Evolutionary conservation across 306 rosid species (phyloP).

Genomic region (Vachellia pachyceras): DNA sequence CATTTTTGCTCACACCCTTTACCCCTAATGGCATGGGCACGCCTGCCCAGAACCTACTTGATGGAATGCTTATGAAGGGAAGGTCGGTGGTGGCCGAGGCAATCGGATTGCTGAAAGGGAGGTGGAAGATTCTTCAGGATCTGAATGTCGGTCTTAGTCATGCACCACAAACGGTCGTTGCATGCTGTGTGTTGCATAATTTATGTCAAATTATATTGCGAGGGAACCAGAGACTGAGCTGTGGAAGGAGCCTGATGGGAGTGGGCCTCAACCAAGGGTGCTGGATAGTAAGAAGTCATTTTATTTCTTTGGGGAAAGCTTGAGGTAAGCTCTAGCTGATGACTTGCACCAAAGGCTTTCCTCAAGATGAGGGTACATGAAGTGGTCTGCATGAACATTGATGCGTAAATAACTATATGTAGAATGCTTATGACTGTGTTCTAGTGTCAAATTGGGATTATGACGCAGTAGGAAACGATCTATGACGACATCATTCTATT

Average conservation of each 20-base stretch:
- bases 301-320: conserved; percentile 74
- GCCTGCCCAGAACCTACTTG: conserved; percentile 85
- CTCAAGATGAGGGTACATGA: conserved; percentile 52
- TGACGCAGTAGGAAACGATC: neutral
- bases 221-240: conserved; percentile 90
- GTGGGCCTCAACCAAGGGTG: conserved; percentile 67
- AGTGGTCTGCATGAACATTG: neutral
- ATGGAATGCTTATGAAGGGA: conserved; percentile 96
- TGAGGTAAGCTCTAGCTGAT: conserved; percentile 90
- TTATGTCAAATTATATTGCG: conserved; percentile 91
- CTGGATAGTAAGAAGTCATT: conserved; percentile 71
- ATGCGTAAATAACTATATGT: neutral
- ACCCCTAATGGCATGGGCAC: conserved; percentile 72
- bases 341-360: conserved; percentile 94
- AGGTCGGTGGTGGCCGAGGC: conserved; percentile 86
- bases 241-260: conserved; percentile 91
- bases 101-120: conserved; percentile 83
- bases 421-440: neutral
- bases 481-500: conserved; percentile 17
- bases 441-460: no score
- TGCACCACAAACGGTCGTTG: conserved; percentile 87
- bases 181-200: conserved; percentile 92
- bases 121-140: conserved; percentile 92
- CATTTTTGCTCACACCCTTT: conserved; percentile 76
- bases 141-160: conserved; percentile 83